phyloP scores from a whole-genome alignment of 352 stramenopile genomes.

The Phytophthora ohioensis region DNA sequence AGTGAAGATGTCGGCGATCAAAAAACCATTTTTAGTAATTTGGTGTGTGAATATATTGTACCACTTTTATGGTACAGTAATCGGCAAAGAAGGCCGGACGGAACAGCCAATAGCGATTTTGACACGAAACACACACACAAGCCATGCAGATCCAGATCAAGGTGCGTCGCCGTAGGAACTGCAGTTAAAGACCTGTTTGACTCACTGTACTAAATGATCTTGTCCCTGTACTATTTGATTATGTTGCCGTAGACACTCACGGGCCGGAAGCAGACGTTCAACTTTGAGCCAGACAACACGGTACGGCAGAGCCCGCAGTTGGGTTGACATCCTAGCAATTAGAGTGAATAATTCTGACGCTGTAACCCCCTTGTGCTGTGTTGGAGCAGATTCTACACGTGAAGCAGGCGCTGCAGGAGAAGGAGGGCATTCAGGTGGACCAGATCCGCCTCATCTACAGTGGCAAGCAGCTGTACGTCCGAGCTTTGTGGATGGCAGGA shows the following conservation, averaged over 20 bases:
- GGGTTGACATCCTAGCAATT: neutral
- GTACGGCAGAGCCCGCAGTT: conserved; percentile 32
- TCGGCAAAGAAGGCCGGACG: too few relatives aligned
- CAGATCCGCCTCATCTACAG: conserved; percentile 97
- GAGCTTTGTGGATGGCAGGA: neutral
- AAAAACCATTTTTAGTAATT: too few relatives aligned
- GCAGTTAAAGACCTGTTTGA: too few relatives aligned
- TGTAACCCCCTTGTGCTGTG: neutral
- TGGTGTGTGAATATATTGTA: too few relatives aligned
- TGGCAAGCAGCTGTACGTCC: conserved; percentile 94
- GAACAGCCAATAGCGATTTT: conserved; percentile 18
- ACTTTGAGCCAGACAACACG: conserved; percentile 90
- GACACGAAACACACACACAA: conserved; percentile 16
- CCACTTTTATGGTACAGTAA: neutral
- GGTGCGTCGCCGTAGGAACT: conserved; percentile 36
- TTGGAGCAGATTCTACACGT: conserved; percentile 92
- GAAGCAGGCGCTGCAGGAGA: conserved; percentile 98
- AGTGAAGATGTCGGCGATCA: neutral
- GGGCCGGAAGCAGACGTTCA: conserved; percentile 91
- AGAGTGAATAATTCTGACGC: neutral
- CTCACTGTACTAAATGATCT: neutral
- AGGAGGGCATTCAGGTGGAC: conserved; percentile 96
- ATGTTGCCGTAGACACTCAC: conserved; percentile 70
- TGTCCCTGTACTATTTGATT: neutral
- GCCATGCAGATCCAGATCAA: conserved; percentile 90